Percentiles rank a stretch among this genome's conserved stretches.
These are phyloP conservation scores for Suillus occidentalis DNA, from an alignment of 768 basidiomycete species.

Conservation along the genomic window DNA sequence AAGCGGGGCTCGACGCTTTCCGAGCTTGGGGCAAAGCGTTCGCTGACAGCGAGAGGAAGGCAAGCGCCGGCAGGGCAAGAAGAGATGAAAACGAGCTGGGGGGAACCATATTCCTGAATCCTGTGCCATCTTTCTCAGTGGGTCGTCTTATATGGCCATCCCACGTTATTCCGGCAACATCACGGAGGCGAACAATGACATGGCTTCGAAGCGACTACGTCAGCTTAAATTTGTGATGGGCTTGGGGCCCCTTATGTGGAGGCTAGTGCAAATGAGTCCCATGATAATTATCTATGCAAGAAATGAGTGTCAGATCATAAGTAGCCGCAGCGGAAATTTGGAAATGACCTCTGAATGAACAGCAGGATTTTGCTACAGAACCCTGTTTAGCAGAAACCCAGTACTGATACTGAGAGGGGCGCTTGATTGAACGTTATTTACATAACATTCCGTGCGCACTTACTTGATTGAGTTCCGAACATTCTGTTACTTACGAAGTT, in stretches of 20 bases:
- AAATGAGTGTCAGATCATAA: neutral
- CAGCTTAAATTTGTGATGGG: neutral
- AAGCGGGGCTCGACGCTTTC: neutral
- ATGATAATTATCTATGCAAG: neutral
- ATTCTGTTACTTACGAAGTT: too few relatives aligned
- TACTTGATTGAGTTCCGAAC: too few relatives aligned
- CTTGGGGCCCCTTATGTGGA: neutral
- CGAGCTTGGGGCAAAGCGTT: constrained; percentile 6
- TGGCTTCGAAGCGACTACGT: neutral
- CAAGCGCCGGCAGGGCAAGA: constrained; percentile 4
- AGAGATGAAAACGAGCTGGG: constrained; percentile 5
- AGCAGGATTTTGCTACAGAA: neutral
- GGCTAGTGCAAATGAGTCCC: neutral
- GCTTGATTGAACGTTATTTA: too few relatives aligned
- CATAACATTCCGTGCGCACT: too few relatives aligned
- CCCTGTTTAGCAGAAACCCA: neutral
- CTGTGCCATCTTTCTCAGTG: neutral
- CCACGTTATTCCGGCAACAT: neutral
- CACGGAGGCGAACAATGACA: neutral
- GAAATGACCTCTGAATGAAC: neutral
- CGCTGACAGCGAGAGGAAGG: neutral
- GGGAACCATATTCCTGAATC: constrained; percentile 9
- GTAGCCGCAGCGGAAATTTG: neutral
- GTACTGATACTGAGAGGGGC: too few relatives aligned
- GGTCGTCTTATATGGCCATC: neutral